Base-by-base conservation (phyloP, 2,329 filamentous ascomycete genomes). In the Massarina eburnea region DNA sequence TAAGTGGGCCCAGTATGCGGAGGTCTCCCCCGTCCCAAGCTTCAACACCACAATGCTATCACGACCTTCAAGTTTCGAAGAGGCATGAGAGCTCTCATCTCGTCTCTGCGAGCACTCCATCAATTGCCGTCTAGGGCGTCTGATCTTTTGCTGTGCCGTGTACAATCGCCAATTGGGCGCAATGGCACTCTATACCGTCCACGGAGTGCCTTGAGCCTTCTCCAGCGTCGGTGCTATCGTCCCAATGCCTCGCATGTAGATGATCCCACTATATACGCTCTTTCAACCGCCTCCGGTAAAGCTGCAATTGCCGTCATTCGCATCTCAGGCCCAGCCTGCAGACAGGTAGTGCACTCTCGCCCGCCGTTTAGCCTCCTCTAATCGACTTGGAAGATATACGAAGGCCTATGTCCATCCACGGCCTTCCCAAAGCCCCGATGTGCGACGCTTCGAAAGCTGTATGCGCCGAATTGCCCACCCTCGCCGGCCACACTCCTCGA, bases 271-370 rank as follows among this genome's bases (percentile, higher is more conserved):
- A 95, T 99, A 42, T 97, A 95, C 69, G 94, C 94, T 0, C 75
- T 97, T 1, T 96, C 92, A 0, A 95, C 91, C 0, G 90, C 89
- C 0, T 77, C 86, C 9, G 94, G 92, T 1, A 84, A 84, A 64
- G 91, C 90, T 34, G 94, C 91, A 1, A 96, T 99, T 66, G 92
- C 92, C 1, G 85, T 97, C 27, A 84, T 97, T 41, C 83, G 94
- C 12, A 78, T 96, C 20, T 96, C 94, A 4, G 94, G 94, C 0
- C 80, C 88, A 21, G 82, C 84, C 35, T 92, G 88, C 69, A 71
- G 81, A 48, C 76, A 84, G 60, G 85, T 89, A 75, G 59, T 15
- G 29, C 1, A 4, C 37, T 24, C 8, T 10, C 12, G n/a, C n/a
- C 27, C 12, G n/a, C 27, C 27, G n/a, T n/a, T n/a, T n/a, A 14